A percentile compares a stretch with the other conserved stretches of the same genome.
Conservation (phyloP, 768 basidiomycete genomes). For the Phlebiopsis flavidoalba region DNA sequence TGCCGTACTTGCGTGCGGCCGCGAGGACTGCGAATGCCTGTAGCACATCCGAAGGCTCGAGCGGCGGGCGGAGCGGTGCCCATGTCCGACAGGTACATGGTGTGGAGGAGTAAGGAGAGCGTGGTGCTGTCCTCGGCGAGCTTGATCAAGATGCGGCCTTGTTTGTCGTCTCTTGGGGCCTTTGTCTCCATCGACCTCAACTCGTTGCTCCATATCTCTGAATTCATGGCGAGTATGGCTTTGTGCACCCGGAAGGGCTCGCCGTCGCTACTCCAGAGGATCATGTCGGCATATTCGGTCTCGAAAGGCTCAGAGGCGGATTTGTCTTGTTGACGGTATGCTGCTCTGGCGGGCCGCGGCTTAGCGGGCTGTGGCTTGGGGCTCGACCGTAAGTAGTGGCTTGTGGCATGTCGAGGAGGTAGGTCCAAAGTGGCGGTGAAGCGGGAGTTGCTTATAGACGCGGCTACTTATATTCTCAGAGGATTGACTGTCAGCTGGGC, state of each 20-base stretch:
- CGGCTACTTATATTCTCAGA: no score
- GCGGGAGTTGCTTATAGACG: no score
- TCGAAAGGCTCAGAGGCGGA: conserved; percentile 31
- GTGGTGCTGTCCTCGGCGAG: conserved; percentile 15
- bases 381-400: no score
- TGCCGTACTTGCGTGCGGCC: conserved; percentile 21
- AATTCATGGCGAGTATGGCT: conserved; percentile 49
- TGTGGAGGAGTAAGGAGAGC: conserved; percentile 15
- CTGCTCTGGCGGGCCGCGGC: no score
- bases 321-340: no score
- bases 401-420: no score
- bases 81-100: conserved; percentile 17
- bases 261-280: conserved; percentile 35
- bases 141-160: conserved; percentile 6
- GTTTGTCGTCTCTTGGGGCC: background rate
- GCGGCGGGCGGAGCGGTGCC: no score
- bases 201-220: conserved; percentile 15
- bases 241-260: conserved; percentile 49
- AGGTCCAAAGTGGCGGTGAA: no score
- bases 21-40: conserved; percentile 14
- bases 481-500: no score
- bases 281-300: conserved; percentile 37
- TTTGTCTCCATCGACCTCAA: background rate
- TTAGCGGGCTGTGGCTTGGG: no score
- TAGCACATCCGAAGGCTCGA: background rate